Percentiles rank a stretch among this genome's conserved stretches.
Conservation (phyloP, 768 basidiomycete species). For the Podaxis sp. region DNA sequence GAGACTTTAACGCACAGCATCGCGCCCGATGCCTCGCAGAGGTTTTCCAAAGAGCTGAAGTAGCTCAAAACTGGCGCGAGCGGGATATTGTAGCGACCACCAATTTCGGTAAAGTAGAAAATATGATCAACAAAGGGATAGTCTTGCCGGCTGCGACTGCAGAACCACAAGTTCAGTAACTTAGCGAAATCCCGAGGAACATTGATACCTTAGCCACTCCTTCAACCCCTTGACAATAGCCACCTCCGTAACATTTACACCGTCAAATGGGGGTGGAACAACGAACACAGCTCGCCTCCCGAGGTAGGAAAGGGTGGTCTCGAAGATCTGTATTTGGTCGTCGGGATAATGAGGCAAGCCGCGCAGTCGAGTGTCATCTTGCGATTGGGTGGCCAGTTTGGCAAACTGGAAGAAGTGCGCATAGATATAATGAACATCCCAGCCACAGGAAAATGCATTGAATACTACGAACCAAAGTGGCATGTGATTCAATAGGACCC, state of each 20-base stretch:
- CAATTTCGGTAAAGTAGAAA: not conserved
- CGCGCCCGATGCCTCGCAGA: not conserved
- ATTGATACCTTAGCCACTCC: not conserved
- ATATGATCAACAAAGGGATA: not conserved
- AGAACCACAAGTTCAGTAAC: no score
- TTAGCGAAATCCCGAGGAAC: not conserved
- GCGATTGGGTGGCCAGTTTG: not conserved
- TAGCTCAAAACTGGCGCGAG: not conserved
- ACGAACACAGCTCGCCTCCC: not conserved
- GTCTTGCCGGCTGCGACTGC: not conserved
- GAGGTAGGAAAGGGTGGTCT: not conserved
- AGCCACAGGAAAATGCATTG: not conserved
- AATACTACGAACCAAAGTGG: not conserved
- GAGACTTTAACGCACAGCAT: not conserved
- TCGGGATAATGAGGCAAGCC: not conserved
- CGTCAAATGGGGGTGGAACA: not conserved
- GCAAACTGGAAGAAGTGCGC: not conserved
- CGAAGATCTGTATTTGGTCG: not conserved
- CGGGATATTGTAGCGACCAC: not conserved
- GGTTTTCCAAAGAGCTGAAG: not conserved
- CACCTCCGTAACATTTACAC: not conserved
- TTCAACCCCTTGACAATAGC: not conserved
- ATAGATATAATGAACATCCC: not conserved
- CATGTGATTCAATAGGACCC: not conserved
- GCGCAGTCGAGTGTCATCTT: not conserved